Base-by-base conservation (phyloP, 768 basidiomycete species). In the Suillus lakei region DNA sequence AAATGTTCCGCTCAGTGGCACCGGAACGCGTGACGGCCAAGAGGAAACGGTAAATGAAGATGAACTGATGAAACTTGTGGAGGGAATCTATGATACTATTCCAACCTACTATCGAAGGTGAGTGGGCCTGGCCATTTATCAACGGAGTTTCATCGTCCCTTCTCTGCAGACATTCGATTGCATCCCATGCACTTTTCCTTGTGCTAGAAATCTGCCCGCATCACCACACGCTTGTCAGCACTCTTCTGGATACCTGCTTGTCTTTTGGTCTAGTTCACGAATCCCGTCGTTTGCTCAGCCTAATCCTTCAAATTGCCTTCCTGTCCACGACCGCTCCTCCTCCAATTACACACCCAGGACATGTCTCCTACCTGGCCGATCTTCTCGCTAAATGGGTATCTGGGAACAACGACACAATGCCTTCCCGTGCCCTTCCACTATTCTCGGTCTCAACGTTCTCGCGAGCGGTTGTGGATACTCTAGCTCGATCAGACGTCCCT, bases 41-140 rank as follows among this genome's bases (percentile, higher is more conserved):
- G 70, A 73, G 13, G 76, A 72, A 21, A 32, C 60, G 38, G 38
- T 59, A 38, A 68, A 79, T 43, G 71, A 77, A 32, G 74, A 71
- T 10, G 70, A 74, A 10, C 43, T 61, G 12, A 68, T 75, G 43
- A 66, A 76, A 15, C 51, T 72, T 21, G 62, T 76, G 39, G 75
- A 84, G 63, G 73, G 77, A 16, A 67, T 89, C 7, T 88, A 88
- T 64, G 86, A 87, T 34, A 70, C 78, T 2, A 79, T 89, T 56
- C 87, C 87, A 32, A 63, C 74, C n/a, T 78, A 82, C 36, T 83
- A 82, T 72, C 82, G 88, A 65, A 81, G 81, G 88, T 88, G 70
- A 64, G 77, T 64, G n/a, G 28, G 50, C 28, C 46, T 56, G 48
- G 23, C 51, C 39, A 65, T 60, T 28, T 4, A 55, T 43, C 18